Evolutionary conservation across 2,329 filamentous ascomycete genomes (phyloP).

Genomic region (Monosporascus sp.): DNA sequence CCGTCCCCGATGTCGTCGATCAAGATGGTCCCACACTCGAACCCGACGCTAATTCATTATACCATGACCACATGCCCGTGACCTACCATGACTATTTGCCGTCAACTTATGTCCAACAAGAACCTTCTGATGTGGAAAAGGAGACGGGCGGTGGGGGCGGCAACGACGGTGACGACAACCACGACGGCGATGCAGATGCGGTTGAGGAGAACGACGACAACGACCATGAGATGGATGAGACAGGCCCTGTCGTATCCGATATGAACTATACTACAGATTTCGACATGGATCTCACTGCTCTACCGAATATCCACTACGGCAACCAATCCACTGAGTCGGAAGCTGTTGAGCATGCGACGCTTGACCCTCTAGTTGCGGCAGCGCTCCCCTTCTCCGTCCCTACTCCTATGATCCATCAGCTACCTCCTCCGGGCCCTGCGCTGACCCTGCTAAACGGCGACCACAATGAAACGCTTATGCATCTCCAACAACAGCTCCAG

Average conservation of each 20-base stretch:
- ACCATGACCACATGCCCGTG: neutral
- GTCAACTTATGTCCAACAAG: neutral
- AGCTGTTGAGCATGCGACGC: neutral
- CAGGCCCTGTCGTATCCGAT: neutral
- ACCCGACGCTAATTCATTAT: neutral
- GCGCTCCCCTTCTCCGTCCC: neutral
- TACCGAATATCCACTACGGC: neutral
- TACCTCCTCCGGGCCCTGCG: neutral
- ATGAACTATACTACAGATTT: neutral
- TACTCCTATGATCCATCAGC: neutral
- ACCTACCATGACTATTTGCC: neutral
- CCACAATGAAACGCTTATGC: constrained; percentile 1
- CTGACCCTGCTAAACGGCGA: neutral
- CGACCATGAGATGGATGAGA: constrained; percentile 7
- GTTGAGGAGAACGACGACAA: constrained; percentile 4
- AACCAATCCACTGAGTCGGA: neutral
- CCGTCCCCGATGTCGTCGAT: neutral
- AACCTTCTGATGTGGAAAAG: neutral
- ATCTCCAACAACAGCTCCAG: constrained; percentile 7
- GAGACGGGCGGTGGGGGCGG: neutral
- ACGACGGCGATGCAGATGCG: constrained; percentile 3
- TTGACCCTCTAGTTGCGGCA: neutral
- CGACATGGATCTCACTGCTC: neutral
- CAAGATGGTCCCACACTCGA: neutral
- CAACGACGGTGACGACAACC: neutral